Base-by-base conservation (phyloP, 192 early-diverging fungal genomes). In the Paraglomus occultum region DNA sequence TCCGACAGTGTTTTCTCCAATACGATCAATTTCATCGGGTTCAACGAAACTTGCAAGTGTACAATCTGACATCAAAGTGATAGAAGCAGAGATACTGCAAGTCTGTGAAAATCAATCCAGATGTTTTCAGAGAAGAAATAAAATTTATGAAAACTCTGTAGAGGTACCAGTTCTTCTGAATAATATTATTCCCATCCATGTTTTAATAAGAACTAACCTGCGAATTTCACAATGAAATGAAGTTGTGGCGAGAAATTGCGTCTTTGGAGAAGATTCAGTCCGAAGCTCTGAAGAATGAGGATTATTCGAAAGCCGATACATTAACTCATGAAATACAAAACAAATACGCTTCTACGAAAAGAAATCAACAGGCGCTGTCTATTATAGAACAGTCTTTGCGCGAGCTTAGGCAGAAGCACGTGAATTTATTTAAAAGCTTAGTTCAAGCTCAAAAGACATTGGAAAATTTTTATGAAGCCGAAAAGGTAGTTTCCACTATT, bases 391-490 rank as follows among this genome's bases (percentile, higher is more conserved):
- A 66, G 10, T 40, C 64, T 18, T 66, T 66, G n/a, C 38, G 51
- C 51, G 48, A 66, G 51, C 51, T 66, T 15, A 51, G 47, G 20
- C 48, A 51, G 43, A 66, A 66, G 14, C 64, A 50, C 50, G 49
- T 40, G 38, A 22, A 49, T 18, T 49, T 44, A 44, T 51, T 66
- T 51, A 66, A 42, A 52, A 66, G 49, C 42, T 12, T 44, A 17
- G 38, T 38, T 8, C 48, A 66, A 17, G 18, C 11, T 12, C n/a
- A 43, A 40, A 51, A 39, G 18, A n/a, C 9, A 39, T 66, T 66
- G 42, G 64, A 66, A 51, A 49, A 49, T 39, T 47, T 51, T 38
- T 43, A 42, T 51, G 17, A 20, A 42, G 38, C 18, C 6, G 15
- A 66, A 66, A 31, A 65, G 18, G 64, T 49, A 51, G 11, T 51